Evolutionary conservation across 1,139 yeast genomes (phyloP), one percentile per base, ranked within the genome.

Genomic region (Spencermartinsiella ligniputridi): DNA sequence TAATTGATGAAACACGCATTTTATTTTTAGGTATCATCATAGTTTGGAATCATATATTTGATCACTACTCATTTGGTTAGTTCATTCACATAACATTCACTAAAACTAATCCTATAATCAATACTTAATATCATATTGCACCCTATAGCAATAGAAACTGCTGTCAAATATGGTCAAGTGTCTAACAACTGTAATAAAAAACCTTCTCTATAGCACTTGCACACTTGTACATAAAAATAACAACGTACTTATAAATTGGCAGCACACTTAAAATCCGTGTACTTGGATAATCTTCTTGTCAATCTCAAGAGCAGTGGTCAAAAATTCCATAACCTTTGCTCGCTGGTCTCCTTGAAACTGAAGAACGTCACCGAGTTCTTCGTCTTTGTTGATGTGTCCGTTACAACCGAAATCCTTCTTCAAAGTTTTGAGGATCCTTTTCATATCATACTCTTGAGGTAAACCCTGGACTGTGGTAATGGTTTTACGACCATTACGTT

Each of bases 311-410:
- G 88, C 90, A 53, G 83, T 69, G 61, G 89, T 83, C 75, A 92
- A 81, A 64, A 92, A 92, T 68, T 89, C 97, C 76, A 86, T 80
- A 53, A 92, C 96, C 71, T 92, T 92, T 55, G 87, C 85, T 75
- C 98, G 87, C 75, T 92, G 98, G 68, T 92, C 98, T 68, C 98
- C 98, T 75, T 92, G 98, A 69, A 92, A 76, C 76, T 92, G 98
- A 62, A 92, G 89, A 64, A 92, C 94, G 63, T 90, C 96, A 52
- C 98, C 98, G 71, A 89, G 76, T 64, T 92, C 97, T 46, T 83
- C 88, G 72, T 92, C 97, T 71, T 88, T 88, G 69, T 88, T 97
- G 65, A 92, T 88, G 72, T 90, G 92, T 70, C 98, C 98, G 72
- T 92, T 92, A 75, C 97, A 92, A 59, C 97, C 98, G 68, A 92